Conservation (phyloP, 257 asterid species). For the Pogostemon cablin region DNA sequence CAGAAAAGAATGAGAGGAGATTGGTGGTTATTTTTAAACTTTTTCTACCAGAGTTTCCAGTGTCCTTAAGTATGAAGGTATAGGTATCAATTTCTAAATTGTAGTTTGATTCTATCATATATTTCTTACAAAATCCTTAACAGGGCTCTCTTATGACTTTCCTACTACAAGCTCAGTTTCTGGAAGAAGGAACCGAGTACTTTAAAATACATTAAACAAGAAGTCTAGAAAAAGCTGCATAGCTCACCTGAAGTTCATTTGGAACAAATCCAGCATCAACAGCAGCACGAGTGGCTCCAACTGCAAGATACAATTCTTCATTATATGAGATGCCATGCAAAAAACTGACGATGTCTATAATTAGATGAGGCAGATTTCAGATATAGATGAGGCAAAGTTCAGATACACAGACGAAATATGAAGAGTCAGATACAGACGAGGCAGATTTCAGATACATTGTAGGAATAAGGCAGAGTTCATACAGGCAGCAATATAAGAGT, state of each 20-base stretch:
- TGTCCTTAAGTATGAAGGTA: neutral
- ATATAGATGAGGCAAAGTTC: neutral
- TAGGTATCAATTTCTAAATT: neutral
- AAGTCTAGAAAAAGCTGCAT: slow-evolving; percentile 16
- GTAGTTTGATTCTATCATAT: neutral
- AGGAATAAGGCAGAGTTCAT: neutral
- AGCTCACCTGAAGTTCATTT: slow-evolving; percentile 87
- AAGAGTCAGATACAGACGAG: neutral
- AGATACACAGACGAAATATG: slow-evolving; percentile 2
- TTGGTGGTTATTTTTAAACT: neutral
- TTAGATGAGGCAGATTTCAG: neutral
- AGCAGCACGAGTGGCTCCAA: slow-evolving; percentile 99
- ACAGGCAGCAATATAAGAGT: neutral
- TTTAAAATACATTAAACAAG: neutral
- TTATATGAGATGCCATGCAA: slow-evolving; percentile 21
- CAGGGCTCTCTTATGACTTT: neutral
- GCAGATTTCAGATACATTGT: neutral
- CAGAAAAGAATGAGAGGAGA: neutral
- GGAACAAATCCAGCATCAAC: slow-evolving; percentile 98
- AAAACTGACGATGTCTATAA: neutral
- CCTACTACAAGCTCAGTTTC: neutral
- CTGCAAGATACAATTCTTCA: slow-evolving; percentile 41
- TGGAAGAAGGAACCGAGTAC: slow-evolving; percentile 2
- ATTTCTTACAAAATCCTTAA: neutral
- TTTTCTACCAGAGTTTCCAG: neutral